Evolutionary conservation across 176 grass and related monocot genomes (phyloP), one percentile per base, ranked within the genome.

Genomic region (Eleusine indica): DNA sequence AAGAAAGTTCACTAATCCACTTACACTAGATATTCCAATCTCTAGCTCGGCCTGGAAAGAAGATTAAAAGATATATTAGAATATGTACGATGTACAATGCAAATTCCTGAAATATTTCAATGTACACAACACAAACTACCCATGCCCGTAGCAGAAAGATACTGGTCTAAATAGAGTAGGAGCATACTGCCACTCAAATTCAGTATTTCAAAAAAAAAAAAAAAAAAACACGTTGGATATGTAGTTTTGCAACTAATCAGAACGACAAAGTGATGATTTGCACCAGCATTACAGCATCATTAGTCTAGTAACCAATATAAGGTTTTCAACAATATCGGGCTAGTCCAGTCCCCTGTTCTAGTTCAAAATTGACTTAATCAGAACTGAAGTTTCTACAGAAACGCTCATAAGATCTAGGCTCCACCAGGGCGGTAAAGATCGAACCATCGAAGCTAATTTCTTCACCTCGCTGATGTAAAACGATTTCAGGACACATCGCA

Each of bases 1-100:
- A 77, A 49, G 66, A 51, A 39, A 56, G 10, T 37, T 9, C 5
- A 71, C 42, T 21, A 9, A 10, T 67, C 10, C 13, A 82, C 94
- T 97, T 68, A 94, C 95, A 84, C 87, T 92, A 3, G 90, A 94
- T 67, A 97, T 91, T 74, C 90, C 92, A 80, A 92, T 86, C 74
- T 97, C 92, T 37, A 97, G 49, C 84, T 97, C 92, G 0, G 51
- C 90, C 95, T 97, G 92, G 57, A 87, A 91, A 79, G 56, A 94
- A 85, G 75, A 74, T 16, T 0, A 56, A 61, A 25, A 7, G 4
- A 87, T 19, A 61, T 40, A 44, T 90, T 63, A 87, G 75, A 75
- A 70, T 16, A 3, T 63, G 6, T 71, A 71, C 12, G 75, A n/a
- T 39, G 43, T 29, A 0, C 18, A 32, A 47, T 32, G 0, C 17